Conservation (phyloP, 1,284 basidiomycete species). For the Naganishia cerealis region DNA sequence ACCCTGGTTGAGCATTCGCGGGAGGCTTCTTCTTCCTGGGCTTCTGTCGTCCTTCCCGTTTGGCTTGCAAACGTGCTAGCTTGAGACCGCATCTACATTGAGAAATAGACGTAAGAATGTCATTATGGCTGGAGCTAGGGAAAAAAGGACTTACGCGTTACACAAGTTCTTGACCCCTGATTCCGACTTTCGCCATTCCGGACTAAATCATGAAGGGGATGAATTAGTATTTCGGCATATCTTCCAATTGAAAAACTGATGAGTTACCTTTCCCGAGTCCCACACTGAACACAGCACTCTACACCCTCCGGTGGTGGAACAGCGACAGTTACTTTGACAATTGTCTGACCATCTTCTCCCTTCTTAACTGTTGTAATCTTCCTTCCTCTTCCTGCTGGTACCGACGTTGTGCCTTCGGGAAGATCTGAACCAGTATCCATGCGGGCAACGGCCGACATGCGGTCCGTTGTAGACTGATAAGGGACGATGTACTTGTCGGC, state of each 20-base stretch:
- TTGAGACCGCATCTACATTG: constrained; percentile 47
- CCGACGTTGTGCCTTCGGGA: constrained; percentile 18
- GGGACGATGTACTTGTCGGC: constrained; percentile 24
- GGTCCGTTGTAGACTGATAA: constrained; percentile 22
- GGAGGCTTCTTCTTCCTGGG: constrained; percentile 42
- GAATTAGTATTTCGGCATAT: constrained; percentile 1
- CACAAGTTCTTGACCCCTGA: constrained; percentile 87
- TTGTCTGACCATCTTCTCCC: constrained; percentile 24
- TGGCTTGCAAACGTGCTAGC: constrained; percentile 50
- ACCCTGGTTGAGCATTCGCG: neutral
- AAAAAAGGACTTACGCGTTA: constrained; percentile 71
- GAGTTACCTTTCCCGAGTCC: constrained; percentile 63
- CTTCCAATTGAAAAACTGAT: neutral
- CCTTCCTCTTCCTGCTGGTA: constrained; percentile 18
- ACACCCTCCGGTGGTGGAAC: constrained; percentile 67
- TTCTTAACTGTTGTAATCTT: constrained; percentile 28
- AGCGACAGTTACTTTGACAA: constrained; percentile 29
- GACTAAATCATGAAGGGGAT: constrained; percentile 53
- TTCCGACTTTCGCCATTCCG: constrained; percentile 84
- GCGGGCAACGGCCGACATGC: constrained; percentile 27
- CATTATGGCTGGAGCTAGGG: neutral
- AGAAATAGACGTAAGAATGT: constrained; percentile 5
- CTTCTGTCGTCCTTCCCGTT: constrained; percentile 52
- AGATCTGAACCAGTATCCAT: constrained; percentile 17
- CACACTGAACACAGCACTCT: constrained; percentile 76